Evolutionary conservation across 2,329 filamentous ascomycete species (phyloP), one percentile per base, ranked within the genome.

Genomic region (Mariannaea elegans): DNA sequence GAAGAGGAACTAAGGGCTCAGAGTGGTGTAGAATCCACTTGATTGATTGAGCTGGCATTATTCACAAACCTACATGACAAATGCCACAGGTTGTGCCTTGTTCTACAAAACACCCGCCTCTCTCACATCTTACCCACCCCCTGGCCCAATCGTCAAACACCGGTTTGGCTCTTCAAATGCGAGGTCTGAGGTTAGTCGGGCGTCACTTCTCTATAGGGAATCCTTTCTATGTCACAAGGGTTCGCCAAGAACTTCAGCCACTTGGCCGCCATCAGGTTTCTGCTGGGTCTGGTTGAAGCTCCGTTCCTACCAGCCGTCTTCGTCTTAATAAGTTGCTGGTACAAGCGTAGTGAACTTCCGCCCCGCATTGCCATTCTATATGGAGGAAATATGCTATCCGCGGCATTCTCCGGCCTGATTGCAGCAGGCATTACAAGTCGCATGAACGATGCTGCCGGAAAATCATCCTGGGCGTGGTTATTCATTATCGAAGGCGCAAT

Each of bases 401-500:
- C 88, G 1, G 88, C 89, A 0, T 91, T 92, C 67, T 87, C 87
- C 0, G 88, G 87, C 2, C 72, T 87, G 3, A 83, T 88, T 31
- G 82, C 83, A 0, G 84, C 83, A 0, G 85, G 88, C 1, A 89
- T 92, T 48, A 86, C 85, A 1, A 61, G 68, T 5, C 44, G 59
- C 2, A 67, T 73, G 46, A 64, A 71, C 8, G 79, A 82, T 4
- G 74, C 47, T 7, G 50, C 42, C 7, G 64, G 64, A 2, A 49
- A 59, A 4, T 21, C 44, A 2, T 50, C 64, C 2, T 90, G 87
- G 87, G 76, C 84, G 3, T 88, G 85, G 87, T 76, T 90, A 0
- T 90, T 90, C 72, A 87, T 90, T 39, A 84, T 90, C 14, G 87
- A 90, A 71, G 87, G 87, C 9, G 76, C 79, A 2, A 79, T 65